Evolutionary conservation across 495 filamentous ascomycete genomes (phyloP), one percentile per base, ranked within the genome.

Genomic region (Monascus purpureus): DNA sequence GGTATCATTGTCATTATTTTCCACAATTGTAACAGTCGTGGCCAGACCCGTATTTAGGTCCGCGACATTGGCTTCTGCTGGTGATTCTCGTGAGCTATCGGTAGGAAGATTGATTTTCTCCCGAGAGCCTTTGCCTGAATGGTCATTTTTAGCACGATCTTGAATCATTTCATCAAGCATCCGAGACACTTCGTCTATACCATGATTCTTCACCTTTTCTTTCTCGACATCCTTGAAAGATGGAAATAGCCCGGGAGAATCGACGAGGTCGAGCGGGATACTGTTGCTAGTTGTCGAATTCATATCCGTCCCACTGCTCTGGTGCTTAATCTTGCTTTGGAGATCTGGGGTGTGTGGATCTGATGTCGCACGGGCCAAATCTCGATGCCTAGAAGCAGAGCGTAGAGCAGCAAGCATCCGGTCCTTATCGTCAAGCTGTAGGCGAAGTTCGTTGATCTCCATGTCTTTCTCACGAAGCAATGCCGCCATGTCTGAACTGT

Each of bases 111-210:
- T 57, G 22, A 76, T 58, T 36, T 67, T 70, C 9, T 73, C 73
- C 30, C 72, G 61, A 19, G 55, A 52, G 26, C 72, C 65, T 33
- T 76, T 69, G 17, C 78, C 59, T 25, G 78, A 42, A 29, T 76
- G 67, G 11, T 78, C 79, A 17, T 63, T 65, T 40, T 85, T 80
- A 31, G 87, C 79, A 13, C 80, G 73, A 46, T 84, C 78, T 51
- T 83, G 80, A 37, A 94, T 90, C 86, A 94, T 94, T 52, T 90
- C 81, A 40, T 94, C 85, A 18, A 94, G 68, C 57, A 94, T 83
- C 28, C 74, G 68, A 33, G 80, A 90, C 68, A 93, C 81, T 52
- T 93, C 84, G 40, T 90, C 82, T 28, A 87, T 75, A 36, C 80
- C 79, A 62, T 70, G 76, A 17, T 69, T 70, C 36, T 70, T 77